Conservation (phyloP, 148 eudicot genomes). For the Nyssa sinensis region DNA sequence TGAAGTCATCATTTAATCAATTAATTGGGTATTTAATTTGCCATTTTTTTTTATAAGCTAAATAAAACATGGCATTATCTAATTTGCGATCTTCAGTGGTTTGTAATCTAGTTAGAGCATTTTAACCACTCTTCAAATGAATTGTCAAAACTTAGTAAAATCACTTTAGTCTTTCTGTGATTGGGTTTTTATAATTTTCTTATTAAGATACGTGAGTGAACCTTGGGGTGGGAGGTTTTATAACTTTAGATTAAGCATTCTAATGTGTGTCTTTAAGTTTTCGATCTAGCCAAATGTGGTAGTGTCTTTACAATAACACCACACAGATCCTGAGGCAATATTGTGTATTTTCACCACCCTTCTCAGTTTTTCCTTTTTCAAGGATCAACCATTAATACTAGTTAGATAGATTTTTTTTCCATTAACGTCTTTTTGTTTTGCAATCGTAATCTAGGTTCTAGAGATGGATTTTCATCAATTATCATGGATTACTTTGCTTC, state of each 20-base stretch:
- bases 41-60: too few species aligned
- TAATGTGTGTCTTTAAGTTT: neutral
- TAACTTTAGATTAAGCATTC: too few species aligned
- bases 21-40: neutral
- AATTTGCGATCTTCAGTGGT: neutral
- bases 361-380: too few species aligned
- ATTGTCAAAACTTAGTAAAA: neutral
- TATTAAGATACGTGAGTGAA: too few species aligned
- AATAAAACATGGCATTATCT: neutral
- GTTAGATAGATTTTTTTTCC: neutral
- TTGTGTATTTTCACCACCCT: neutral
- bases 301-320: neutral
- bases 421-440: neutral
- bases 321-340: neutral
- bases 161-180: neutral
- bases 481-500: neutral
- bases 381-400: neutral
- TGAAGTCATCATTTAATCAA: neutral
- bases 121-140: neutral
- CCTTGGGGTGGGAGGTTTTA: too few species aligned
- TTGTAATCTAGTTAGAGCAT: neutral
- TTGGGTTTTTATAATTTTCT: neutral
- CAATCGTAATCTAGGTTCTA: neutral
- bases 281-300: neutral
- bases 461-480: too few species aligned